A percentile compares a stretch with the other conserved stretches of the same genome.
These are phyloP conservation scores for Friedmanniomyces simplex DNA, from an alignment of 495 filamentous ascomycete species.

Conservation along the genomic window DNA sequence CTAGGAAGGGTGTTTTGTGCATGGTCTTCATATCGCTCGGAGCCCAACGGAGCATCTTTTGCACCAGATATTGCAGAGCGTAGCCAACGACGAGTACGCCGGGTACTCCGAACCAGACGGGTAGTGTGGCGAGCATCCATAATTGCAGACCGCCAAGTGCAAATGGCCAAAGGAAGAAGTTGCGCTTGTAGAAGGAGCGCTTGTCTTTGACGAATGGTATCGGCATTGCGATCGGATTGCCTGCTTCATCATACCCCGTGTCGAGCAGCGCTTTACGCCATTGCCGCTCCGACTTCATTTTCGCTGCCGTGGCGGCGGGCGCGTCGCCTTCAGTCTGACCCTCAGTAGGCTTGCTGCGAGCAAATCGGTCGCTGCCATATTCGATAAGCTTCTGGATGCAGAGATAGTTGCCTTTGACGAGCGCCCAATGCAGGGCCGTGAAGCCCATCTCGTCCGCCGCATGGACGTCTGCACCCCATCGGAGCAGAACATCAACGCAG, in stretches of 20 bases:
- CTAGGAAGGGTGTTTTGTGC: conserved; percentile 86
- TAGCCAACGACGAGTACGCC: conserved; percentile 54
- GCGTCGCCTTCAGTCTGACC: conserved; percentile 60
- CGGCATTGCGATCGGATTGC: conserved; percentile 52
- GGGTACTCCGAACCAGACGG: conserved; percentile 65
- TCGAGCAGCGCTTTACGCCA: conserved; percentile 81
- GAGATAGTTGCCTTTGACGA: conserved; percentile 77
- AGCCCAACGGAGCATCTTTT: conserved; percentile 66
- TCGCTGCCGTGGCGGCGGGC: conserved; percentile 68
- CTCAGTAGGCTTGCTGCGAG: conserved; percentile 48
- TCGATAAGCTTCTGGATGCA: conserved; percentile 89
- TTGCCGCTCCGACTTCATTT: conserved; percentile 73
- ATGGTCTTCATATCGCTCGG: conserved; percentile 77
- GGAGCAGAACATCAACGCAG: conserved; percentile 83
- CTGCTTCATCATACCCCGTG: conserved; percentile 72
- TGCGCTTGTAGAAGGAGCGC: conserved; percentile 61
- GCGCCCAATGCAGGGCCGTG: conserved; percentile 89
- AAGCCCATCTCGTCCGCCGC: conserved; percentile 83
- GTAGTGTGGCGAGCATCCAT: conserved; percentile 61
- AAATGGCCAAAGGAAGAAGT: conserved; percentile 87
- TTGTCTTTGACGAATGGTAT: conserved; percentile 54
- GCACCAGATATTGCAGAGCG: conserved; percentile 66
- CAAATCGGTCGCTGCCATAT: conserved; percentile 87
- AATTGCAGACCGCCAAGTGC: conserved; percentile 58
- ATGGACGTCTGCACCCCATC: conserved; percentile 92